Conservation (phyloP, 495 filamentous ascomycete genomes). For the Aspergillus sclerotioniger region DNA sequence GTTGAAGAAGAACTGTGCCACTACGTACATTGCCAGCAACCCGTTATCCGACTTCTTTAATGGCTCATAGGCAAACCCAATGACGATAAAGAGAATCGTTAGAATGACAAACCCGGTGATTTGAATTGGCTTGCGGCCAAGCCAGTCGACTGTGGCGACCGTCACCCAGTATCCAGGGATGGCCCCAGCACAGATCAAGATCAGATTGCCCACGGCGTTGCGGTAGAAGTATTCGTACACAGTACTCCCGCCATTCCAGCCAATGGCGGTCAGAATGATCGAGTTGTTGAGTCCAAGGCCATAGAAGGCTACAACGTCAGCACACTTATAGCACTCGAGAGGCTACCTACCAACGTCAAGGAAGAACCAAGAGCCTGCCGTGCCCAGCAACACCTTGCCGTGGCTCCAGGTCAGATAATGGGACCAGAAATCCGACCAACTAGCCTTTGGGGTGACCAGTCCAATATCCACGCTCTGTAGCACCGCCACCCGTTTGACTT, state of each 20-base stretch:
- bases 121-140: conserved; percentile 81
- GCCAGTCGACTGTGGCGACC: conserved; percentile 63
- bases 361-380: conserved; percentile 77
- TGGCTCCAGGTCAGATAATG: conserved; percentile 68
- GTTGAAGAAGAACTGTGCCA: conserved; percentile 89
- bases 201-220: conserved; percentile 70
- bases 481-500: conserved; percentile 52
- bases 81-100: conserved; percentile 71
- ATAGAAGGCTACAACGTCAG: conserved; percentile 62
- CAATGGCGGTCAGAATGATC: conserved; percentile 64
- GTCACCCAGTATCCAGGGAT: conserved; percentile 79
- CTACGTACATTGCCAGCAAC: conserved; percentile 71
- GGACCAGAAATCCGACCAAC: conserved; percentile 59
- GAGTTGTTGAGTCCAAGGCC: conserved; percentile 77
- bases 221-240: conserved; percentile 66
- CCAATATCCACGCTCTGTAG: conserved; percentile 40
- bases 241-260: conserved; percentile 56
- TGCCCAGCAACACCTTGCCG: conserved; percentile 68
- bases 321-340: background rate
- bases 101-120: conserved; percentile 71
- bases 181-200: conserved; percentile 70
- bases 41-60: conserved; percentile 43
- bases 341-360: conserved; percentile 54
- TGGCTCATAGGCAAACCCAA: conserved; percentile 64
- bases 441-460: conserved; percentile 60